Percentiles rank a stretch among this genome's conserved stretches.
Evolutionary conservation across 371 early-diverging fungal genomes (phyloP).

Genomic region (Smittium culicis): DNA sequence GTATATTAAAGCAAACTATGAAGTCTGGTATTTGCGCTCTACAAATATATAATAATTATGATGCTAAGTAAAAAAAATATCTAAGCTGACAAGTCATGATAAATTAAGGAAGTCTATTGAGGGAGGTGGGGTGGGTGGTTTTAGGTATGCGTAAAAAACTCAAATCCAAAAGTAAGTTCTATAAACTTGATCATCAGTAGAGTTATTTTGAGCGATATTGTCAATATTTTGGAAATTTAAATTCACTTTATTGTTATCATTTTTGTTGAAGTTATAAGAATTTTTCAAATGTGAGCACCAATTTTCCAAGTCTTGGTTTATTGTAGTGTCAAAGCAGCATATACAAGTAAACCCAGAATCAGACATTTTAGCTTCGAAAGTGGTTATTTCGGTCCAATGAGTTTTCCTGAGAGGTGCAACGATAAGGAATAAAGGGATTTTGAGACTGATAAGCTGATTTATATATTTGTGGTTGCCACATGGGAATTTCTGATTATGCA

Average conservation of each 20-base stretch:
- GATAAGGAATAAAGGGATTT: constrained; percentile 13
- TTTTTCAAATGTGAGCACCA: not conserved
- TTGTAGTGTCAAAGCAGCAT: not conserved
- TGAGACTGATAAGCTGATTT: constrained; percentile 4
- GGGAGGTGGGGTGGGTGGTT: not conserved
- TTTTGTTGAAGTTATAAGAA: not conserved
- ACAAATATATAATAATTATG: too few relatives aligned
- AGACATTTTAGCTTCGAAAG: constrained; percentile 18
- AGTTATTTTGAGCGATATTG: not conserved
- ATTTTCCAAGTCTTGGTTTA: constrained; percentile 1
- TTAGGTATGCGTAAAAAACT: constrained; percentile 13
- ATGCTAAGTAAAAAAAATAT: too few relatives aligned
- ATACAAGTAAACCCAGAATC: not conserved
- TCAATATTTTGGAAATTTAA: too few relatives aligned
- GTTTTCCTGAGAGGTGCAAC: constrained; percentile 16
- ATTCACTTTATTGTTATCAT: not conserved
- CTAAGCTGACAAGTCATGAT: too few relatives aligned
- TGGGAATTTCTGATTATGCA: too few relatives aligned
- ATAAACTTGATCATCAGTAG: not conserved
- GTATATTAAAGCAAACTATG: too few relatives aligned
- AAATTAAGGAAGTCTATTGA: too few relatives aligned
- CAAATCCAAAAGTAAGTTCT: not conserved
- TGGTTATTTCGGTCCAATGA: constrained; percentile 17
- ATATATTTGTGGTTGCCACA: not conserved
- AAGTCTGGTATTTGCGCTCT: too few relatives aligned